A percentile compares a stretch with the other conserved stretches of the same genome.
Evolutionary conservation across 2,329 filamentous ascomycete genomes (phyloP).

Genomic region (Aphanoascus verrucosus): DNA sequence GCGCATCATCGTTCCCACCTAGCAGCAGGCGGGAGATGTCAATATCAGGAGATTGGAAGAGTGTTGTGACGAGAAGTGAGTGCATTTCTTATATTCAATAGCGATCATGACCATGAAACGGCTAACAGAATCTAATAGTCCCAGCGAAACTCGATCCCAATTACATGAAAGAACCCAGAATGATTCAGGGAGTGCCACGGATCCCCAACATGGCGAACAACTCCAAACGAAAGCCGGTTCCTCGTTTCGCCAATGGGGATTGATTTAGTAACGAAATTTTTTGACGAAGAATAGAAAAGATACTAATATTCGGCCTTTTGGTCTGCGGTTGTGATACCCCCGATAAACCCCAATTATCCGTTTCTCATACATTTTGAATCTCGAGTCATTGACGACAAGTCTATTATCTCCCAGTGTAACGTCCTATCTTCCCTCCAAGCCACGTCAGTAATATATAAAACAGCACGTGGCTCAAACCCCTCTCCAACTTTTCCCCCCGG

Average conservation of each 20-base stretch:
- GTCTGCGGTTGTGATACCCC: background rate
- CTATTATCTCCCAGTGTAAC: no score
- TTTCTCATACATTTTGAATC: background rate
- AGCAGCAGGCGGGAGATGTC: constrained; percentile 39
- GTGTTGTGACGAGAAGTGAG: constrained; percentile 42
- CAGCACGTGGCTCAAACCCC: no score
- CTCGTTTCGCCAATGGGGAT: constrained; percentile 28
- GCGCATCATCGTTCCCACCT: constrained; percentile 46
- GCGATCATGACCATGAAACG: background rate
- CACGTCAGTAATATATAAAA: no score
- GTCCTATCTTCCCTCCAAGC: no score
- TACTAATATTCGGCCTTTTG: background rate
- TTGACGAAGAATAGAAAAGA: background rate
- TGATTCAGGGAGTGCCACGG: constrained; percentile 75
- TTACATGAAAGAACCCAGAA: constrained; percentile 83
- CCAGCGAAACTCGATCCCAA: constrained; percentile 75
- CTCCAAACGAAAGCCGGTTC: constrained; percentile 34
- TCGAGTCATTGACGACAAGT: background rate
- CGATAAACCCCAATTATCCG: background rate
- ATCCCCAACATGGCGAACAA: constrained; percentile 39
- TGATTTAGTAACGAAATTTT: background rate
- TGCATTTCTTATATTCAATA: background rate
- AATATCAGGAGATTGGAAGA: constrained; percentile 42
- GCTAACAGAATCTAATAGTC: constrained; percentile 48
- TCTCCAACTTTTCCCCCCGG: no score